Percentiles rank a stretch among this genome's conserved stretches.
These are phyloP conservation scores for Talaromyces adpressus DNA, from an alignment of 495 filamentous ascomycete species.

Conservation along the genomic window DNA sequence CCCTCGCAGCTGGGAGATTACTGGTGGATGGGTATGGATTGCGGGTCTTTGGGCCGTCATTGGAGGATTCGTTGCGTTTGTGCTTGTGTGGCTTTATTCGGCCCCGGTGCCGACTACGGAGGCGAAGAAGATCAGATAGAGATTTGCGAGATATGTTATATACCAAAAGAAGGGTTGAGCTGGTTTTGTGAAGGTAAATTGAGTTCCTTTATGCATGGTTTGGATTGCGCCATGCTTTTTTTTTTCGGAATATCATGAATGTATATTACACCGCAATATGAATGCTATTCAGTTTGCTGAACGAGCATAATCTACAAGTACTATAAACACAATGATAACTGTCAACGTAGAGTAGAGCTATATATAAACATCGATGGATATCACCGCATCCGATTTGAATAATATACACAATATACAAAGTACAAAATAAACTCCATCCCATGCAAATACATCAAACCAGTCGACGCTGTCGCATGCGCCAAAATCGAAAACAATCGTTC, in stretches of 20 bases:
- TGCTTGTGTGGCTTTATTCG: constrained; percentile 83
- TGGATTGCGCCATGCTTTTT: background rate
- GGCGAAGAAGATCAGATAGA: constrained; percentile 60
- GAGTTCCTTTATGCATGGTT: background rate
- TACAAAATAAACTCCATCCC: background rate
- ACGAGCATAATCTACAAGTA: background rate
- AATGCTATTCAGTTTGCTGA: background rate
- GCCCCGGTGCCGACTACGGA: constrained; percentile 42
- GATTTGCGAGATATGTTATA: constrained; percentile 8
- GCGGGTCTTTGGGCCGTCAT: constrained; percentile 79
- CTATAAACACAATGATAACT: background rate
- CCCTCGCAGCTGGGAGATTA: constrained; percentile 84
- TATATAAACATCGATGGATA: background rate
- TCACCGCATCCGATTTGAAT: background rate
- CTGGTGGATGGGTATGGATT: constrained; percentile 93
- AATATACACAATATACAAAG: background rate
- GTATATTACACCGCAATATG: constrained; percentile 5
- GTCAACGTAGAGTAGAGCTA: background rate
- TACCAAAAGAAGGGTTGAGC: background rate
- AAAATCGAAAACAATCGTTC: background rate
- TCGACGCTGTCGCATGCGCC: background rate
- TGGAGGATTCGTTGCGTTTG: constrained; percentile 76
- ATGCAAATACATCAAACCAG: background rate
- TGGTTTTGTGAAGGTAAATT: background rate
- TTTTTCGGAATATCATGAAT: background rate